Percentiles rank a stretch among this genome's conserved stretches.
These are phyloP conservation scores for Hericium coralloides DNA, from an alignment of 768 basidiomycete genomes.

Conservation along the genomic window DNA sequence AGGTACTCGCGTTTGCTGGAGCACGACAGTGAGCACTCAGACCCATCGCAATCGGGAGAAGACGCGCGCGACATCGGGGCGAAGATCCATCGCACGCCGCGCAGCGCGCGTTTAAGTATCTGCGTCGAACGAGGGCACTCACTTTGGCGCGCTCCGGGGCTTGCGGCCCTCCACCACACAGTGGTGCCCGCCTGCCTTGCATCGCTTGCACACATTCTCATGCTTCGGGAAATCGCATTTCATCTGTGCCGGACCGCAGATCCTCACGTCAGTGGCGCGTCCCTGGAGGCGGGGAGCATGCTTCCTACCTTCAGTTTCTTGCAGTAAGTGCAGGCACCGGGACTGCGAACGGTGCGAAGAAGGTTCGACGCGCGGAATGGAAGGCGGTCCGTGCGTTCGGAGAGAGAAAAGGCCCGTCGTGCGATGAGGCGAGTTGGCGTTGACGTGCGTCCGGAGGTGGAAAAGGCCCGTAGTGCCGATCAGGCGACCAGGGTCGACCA, in stretches of 20 bases:
- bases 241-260: slow-evolving; percentile 42
- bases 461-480: too few species aligned
- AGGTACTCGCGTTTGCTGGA: slow-evolving; percentile 80
- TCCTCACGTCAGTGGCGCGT: not conserved
- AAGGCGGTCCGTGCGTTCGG: too few species aligned
- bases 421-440: too few species aligned
- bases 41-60: slow-evolving; percentile 2
- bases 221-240: slow-evolving; percentile 74
- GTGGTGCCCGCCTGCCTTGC: slow-evolving; percentile 60
- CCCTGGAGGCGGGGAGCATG: not conserved
- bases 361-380: too few species aligned
- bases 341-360: slow-evolving; percentile 28
- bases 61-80: slow-evolving; percentile 5
- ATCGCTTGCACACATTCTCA: slow-evolving; percentile 72
- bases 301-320: slow-evolving; percentile 70
- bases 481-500: too few species aligned
- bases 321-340: slow-evolving; percentile 80
- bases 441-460: too few species aligned
- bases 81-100: not conserved
- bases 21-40: slow-evolving; percentile 17
- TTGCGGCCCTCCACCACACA: slow-evolving; percentile 83
- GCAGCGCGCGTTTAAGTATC: too few species aligned
- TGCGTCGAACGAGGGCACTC: too few species aligned
- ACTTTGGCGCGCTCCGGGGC: slow-evolving; percentile 75
- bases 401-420: too few species aligned